Evolutionary conservation across 257 asterid species (phyloP), one percentile per base, ranked within the genome.

Genomic region (Solanum paucissectum): DNA sequence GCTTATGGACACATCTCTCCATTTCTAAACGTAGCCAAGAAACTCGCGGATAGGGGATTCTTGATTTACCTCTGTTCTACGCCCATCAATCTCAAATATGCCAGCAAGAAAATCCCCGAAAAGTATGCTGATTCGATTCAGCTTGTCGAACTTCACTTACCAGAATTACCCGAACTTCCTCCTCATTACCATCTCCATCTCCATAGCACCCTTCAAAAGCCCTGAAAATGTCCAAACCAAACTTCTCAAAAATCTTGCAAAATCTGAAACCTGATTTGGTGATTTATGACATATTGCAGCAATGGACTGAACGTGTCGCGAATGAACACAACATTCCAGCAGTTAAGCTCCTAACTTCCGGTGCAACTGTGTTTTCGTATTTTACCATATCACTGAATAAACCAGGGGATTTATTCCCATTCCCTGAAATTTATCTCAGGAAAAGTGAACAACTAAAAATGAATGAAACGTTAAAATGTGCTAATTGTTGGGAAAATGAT

Each of bases 241-340:
- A 85, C 18, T 93, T 29, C 29, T n/a, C 89, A 89, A 7, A 62
- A 85, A 4, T 93, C 92, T 27, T 9, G 75, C 10, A 12, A 27
- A 3, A 87, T 92, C 1, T 90, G 34, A 85, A 46, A 4, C 95
- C 94, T 6, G 90, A 93, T 23, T 37, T 91, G 52, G 89, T 92
- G 1, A 52, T 92, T 5, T 92, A 91, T 21, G 96, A 93, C 77
- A 90, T 89, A 88, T 75, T 46, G 16, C 96, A 94, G 86, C 90
- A 92, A 8, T 94, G 96, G 96, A 92, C 95, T 3, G 91, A 64
- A 14, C 6, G 14, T 10, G 8, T 40, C 23, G 37, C n/a, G 4
- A 42, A 46, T 0, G 25, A 9, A 58, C 87, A 69, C 2, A 83
- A 86, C 3, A 77, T 92, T 16, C 93, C 95, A 1, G 90, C 93